Percentiles rank a stretch among this genome's conserved stretches.
Conservation (phyloP, 2,329 filamentous ascomycete species). For the Chaetomiaceae sp. region DNA sequence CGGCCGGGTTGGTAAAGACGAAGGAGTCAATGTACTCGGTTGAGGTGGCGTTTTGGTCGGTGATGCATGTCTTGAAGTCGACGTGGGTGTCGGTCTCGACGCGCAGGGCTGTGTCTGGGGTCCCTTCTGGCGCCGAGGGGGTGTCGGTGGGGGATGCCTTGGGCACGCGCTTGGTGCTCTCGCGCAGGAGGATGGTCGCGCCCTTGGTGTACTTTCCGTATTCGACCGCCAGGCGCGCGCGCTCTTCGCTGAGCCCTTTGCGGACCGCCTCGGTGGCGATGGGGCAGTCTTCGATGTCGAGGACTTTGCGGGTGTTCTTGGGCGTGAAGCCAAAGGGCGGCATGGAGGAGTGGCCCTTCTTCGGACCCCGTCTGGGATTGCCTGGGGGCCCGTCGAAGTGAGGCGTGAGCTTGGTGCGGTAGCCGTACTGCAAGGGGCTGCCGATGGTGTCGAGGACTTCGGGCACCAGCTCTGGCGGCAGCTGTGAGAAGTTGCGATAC, state of each 20-base stretch:
- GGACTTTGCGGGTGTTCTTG: slow-evolving; percentile 72
- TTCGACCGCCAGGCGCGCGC: slow-evolving; percentile 68
- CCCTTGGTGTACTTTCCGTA: slow-evolving; percentile 70
- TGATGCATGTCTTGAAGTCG: slow-evolving; percentile 85
- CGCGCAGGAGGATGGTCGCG: slow-evolving; percentile 82
- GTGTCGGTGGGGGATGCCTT: slow-evolving; percentile 40
- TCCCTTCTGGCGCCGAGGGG: slow-evolving; percentile 28
- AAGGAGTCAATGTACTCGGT: slow-evolving; percentile 86
- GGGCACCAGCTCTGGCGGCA: slow-evolving; percentile 72
- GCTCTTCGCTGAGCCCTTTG: slow-evolving; percentile 71
- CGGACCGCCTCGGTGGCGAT: slow-evolving; percentile 86
- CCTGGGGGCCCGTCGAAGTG: slow-evolving; percentile 81
- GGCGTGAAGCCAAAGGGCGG: slow-evolving; percentile 87
- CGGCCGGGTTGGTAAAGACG: slow-evolving; percentile 85
- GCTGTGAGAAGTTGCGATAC: slow-evolving; percentile 82
- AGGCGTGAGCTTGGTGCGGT: slow-evolving; percentile 93
- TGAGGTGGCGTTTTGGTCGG: slow-evolving; percentile 74
- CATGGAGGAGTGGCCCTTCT: slow-evolving; percentile 54
- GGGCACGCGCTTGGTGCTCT: slow-evolving; percentile 67
- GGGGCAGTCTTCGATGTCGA: slow-evolving; percentile 97
- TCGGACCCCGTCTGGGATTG: slow-evolving; percentile 46
- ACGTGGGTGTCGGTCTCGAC: slow-evolving; percentile 57
- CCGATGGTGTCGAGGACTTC: slow-evolving; percentile 78
- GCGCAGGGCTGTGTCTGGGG: slow-evolving; percentile 40
- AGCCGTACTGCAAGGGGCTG: slow-evolving; percentile 85